A percentile compares a stretch with the other conserved stretches of the same genome.
Conservation (phyloP, 192 early-diverging fungal genomes). For the Coemansia sp. region DNA sequence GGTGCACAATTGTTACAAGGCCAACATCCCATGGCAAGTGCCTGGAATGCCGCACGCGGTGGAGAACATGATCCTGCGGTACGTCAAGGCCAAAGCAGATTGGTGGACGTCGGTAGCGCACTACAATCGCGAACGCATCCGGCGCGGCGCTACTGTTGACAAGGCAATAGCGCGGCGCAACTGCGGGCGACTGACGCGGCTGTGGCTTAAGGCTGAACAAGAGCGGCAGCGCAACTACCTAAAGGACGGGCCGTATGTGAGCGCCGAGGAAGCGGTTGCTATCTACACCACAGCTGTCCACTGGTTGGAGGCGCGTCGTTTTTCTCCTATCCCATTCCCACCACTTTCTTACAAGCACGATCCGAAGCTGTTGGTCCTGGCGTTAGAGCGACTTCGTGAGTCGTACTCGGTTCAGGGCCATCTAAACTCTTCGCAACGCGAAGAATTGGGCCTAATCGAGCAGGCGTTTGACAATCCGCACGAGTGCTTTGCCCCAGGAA, state of each 20-base stretch:
- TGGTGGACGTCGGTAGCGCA: conserved; percentile 99
- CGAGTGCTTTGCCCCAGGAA: conserved; percentile 44
- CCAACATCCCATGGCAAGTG: conserved; percentile 99
- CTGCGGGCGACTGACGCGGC: conserved; percentile 93
- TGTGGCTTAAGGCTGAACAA: conserved; percentile 99
- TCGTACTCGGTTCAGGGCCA: conserved; percentile 94
- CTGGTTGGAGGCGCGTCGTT: conserved; percentile 96
- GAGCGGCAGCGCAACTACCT: conserved; percentile 99
- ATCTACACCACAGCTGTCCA: conserved; percentile 98
- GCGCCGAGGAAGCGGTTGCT: conserved; percentile 95
- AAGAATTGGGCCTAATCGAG: conserved; percentile 97
- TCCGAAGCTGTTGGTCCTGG: conserved; percentile 95
- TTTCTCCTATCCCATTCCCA: conserved; percentile 98
- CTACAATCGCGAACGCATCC: conserved; percentile 98
- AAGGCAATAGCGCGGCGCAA: conserved; percentile 99
- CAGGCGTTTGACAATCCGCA: conserved; percentile 98
- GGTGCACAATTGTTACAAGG: conserved; percentile 79
- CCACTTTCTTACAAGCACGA: conserved; percentile 99
- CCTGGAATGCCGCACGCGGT: conserved; percentile 96
- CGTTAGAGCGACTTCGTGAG: conserved; percentile 92
- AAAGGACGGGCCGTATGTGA: conserved; percentile 98
- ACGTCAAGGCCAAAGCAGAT: conserved; percentile 99
- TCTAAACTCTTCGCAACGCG: conserved; percentile 93
- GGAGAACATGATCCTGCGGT: conserved; percentile 98
- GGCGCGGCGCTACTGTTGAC: conserved; percentile 97